Percentiles rank a stretch among this genome's conserved stretches.
Evolutionary conservation across 1,139 yeast species (phyloP).

Genomic region (Starmera stellimalicola): DNA sequence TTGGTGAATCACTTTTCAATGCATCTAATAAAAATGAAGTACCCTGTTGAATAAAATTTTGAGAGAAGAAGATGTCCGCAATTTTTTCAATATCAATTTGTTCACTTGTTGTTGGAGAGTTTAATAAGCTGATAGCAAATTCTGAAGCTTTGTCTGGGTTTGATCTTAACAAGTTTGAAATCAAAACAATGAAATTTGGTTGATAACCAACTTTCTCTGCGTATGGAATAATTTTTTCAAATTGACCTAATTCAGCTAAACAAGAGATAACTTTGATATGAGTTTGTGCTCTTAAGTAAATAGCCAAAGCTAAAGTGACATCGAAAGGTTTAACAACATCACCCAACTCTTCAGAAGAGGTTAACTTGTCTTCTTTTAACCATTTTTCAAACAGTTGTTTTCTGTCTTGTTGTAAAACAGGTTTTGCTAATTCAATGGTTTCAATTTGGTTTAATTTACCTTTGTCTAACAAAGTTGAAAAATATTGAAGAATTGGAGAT

Average conservation of each 20-base stretch:
- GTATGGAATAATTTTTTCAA: constrained; percentile 91
- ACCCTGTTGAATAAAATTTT: constrained; percentile 93
- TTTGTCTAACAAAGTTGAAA: constrained; percentile 84
- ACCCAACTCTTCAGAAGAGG: constrained; percentile 92
- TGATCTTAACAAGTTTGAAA: constrained; percentile 83
- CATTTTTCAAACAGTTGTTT: constrained; percentile 92
- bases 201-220: constrained; percentile 81
- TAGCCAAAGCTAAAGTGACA: constrained; percentile 78
- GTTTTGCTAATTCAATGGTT: constrained; percentile 90
- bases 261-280: constrained; percentile 88
- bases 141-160: constrained; percentile 98
- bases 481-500: constrained; percentile 89
- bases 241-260: constrained; percentile 92
- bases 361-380: constrained; percentile 90
- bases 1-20: constrained; percentile 85
- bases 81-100: constrained; percentile 74
- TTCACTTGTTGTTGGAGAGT: constrained; percentile 48
- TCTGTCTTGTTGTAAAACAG: constrained; percentile 93
- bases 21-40: constrained; percentile 98
- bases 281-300: constrained; percentile 76
- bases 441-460: constrained; percentile 91
- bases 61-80: constrained; percentile 91
- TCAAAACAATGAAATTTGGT: constrained; percentile 85
- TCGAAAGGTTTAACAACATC: constrained; percentile 90
- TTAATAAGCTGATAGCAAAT: constrained; percentile 81